Base-by-base conservation (phyloP, 306 rosid species). In the Medicago ruthenica region DNA sequence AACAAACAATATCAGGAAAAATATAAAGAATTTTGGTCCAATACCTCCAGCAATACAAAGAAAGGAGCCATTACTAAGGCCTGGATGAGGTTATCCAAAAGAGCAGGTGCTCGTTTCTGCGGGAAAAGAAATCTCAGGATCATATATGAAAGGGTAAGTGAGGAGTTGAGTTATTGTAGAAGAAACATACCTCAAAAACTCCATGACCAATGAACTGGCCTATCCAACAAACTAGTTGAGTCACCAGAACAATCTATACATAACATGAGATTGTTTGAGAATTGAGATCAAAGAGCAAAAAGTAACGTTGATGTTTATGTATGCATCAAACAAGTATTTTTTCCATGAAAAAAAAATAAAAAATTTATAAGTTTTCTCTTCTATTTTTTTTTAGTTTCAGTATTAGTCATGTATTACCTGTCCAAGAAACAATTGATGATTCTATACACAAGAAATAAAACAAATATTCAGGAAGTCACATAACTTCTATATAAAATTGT, bases 51-150 rank as follows among this genome's bases (percentile, higher is more conserved):
- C 83, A 93, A 78, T 63, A 93, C 98, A 81, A 93, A 89, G 89
- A 93, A 88, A 44, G 97, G 97, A 82, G 91, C 96, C 97, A 93
- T 93, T 65, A 88, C 34, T 53, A 93, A 81, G 70, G 98, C 97
- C 45, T 91, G 97, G 45, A 74, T 54, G 65, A 91, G 87, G 85
- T 91, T 89, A 85, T 93, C 92, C 79, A 89, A 77, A 68, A 91
- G 89, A 77, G 98, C 94, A 10, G 97, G 97, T 40, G 97, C 92
- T 57, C 91, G 85, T 84, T 83, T 88, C 96, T 93, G 85, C 50
- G 17, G 24, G 15, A 4, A 4, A 42, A 4, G 58, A 54, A 42
- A 45, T 53, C 37, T 69, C 16, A 16, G 74, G 20, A 36, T 31
- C 17, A 47, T 71, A 34, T 76, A 27, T 16, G 24, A 68, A 37